These are phyloP conservation scores for Remersonia thermophila DNA, from an alignment of 2,329 filamentous ascomycete genomes.

Conservation along the genomic window DNA sequence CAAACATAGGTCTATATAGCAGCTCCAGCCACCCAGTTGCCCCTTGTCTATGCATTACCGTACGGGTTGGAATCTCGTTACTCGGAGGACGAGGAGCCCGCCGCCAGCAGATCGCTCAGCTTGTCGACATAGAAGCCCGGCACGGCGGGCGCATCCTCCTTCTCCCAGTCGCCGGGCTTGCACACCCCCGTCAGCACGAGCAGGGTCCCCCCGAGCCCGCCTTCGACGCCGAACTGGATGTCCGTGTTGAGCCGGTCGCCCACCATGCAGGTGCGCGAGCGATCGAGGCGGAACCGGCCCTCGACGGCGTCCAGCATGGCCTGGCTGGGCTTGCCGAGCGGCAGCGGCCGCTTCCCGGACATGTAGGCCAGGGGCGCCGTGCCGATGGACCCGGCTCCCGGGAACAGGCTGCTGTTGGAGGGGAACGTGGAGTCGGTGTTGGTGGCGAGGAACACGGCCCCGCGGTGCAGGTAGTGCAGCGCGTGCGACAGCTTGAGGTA, in stretches of 20 bases:
- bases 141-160: constrained; percentile 52
- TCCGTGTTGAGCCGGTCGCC: constrained; percentile 91
- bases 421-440: constrained; percentile 89
- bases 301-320: constrained; percentile 99
- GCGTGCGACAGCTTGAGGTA: constrained; percentile 83
- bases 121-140: constrained; percentile 77
- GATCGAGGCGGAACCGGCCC: constrained; percentile 84
- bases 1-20: too few relatives aligned
- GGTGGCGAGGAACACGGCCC: constrained; percentile 81
- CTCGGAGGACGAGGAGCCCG: too few relatives aligned
- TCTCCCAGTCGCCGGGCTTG: constrained; percentile 72
- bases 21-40: too few relatives aligned
- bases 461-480: constrained; percentile 71
- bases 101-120: constrained; percentile 55
- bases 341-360: constrained; percentile 54
- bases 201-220: constrained; percentile 78
- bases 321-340: constrained; percentile 88
- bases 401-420: constrained; percentile 70
- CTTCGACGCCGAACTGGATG: constrained; percentile 89
- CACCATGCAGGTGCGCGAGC: constrained; percentile 82
- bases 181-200: constrained; percentile 84
- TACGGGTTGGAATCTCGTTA: too few relatives aligned
- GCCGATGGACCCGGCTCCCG: constrained; percentile 75
- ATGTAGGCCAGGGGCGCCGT: constrained; percentile 62
- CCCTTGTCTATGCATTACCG: too few relatives aligned